Evolutionary conservation across 2,329 filamentous ascomycete genomes (phyloP), one percentile per base, ranked within the genome.

Genomic region (Fusarium nematophilum): DNA sequence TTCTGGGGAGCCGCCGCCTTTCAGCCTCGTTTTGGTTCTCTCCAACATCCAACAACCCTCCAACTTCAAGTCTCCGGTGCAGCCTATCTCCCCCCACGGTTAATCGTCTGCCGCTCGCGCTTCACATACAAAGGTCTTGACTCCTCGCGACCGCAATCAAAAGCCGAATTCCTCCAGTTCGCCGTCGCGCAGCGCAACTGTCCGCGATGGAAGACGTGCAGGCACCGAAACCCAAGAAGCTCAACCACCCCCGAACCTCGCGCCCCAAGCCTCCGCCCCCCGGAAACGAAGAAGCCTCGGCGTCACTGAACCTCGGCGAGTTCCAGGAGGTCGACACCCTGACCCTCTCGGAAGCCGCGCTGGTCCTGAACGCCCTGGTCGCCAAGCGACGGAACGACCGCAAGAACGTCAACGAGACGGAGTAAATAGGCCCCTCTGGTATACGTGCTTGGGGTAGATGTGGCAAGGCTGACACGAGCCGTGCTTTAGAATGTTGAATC

Each of bases 301-400:
- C 86, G 7, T 87, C 87, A 50, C 87, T 98, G 62, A 91, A 90
- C 75, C 90, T 99, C 9, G 95, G 95, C 78, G 94, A 97, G 74
- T 97, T 98, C 78, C 88, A 96, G 69, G 84, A 94, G 71, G 93
- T 96, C 65, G 92, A 95, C 73, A 94, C 93, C 6, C 83, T 99
- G 59, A 97, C 93, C 38, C 86, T 97, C 47, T 96, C 92, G 27
- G 95, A 98, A 79, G 93, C 95, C 2, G 87, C 92, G 67, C 86
- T 97, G 44, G 90, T 99, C 72, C 92, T 99, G 70, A 94, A 94
- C 72, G 93, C 93, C 59, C 89, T 97, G 43, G 86, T 95, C 63
- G 84, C 90, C 59, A 92, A 94, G 79, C 87, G 92, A 62, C 86
- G 88, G 65, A 88, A 90, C 68, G 90, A 91, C 68, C 87, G 88